Conservation (phyloP, 1,284 basidiomycete genomes). For the Vanrija sp. region DNA sequence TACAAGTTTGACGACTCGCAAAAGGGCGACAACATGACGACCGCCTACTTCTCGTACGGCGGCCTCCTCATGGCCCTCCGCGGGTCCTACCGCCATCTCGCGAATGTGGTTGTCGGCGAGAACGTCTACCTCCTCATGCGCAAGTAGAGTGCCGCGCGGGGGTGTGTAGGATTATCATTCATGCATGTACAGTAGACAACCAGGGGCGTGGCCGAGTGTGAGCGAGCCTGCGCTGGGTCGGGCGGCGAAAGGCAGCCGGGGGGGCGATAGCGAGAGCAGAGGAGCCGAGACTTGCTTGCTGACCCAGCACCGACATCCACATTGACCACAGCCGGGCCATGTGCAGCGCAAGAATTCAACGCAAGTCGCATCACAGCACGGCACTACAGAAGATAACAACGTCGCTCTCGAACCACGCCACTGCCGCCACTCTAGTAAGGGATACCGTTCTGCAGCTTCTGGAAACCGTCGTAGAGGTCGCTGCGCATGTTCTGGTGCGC, state of each 20-base stretch:
- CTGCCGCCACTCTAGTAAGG: constrained; percentile 29
- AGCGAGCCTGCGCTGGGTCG: no score
- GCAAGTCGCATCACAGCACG: no score
- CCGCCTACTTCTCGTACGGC: constrained; percentile 92
- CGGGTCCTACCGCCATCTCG: constrained; percentile 89
- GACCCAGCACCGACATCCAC: no score
- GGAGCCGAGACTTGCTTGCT: no score
- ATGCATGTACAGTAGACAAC: no score
- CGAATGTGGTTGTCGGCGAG: constrained; percentile 85
- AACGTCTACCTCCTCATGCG: constrained; percentile 87
- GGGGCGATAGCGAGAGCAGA: no score
- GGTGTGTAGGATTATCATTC: no score
- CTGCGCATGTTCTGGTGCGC: constrained; percentile 92
- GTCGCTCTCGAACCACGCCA: neutral
- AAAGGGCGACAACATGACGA: constrained; percentile 57
- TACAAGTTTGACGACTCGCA: constrained; percentile 90
- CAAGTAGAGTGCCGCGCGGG: constrained; percentile 53
- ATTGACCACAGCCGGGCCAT: no score
- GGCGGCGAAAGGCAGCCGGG: no score
- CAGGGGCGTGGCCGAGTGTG: no score
- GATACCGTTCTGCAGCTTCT: constrained; percentile 47
- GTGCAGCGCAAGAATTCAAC: no score
- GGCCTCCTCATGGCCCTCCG: constrained; percentile 94
- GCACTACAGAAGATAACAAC: no score
- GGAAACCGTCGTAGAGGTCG: constrained; percentile 83